Evolutionary conservation across 2,329 filamentous ascomycete species (phyloP).

Genomic region (Mycocentrospora acerina): DNA sequence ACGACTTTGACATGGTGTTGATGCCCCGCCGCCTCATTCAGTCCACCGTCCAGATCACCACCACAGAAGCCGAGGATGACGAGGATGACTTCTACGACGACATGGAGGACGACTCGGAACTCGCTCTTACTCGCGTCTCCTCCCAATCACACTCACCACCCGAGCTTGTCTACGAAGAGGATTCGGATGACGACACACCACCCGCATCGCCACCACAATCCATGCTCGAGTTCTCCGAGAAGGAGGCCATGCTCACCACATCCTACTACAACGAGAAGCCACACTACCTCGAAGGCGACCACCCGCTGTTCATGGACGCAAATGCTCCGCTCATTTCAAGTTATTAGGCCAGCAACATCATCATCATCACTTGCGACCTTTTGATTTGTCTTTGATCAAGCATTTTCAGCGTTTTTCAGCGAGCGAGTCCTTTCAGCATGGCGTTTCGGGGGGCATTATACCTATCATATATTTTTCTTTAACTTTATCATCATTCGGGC

Average conservation of each 20-base stretch:
- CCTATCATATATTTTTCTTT: conserved; percentile 24
- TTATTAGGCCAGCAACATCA: conserved; percentile 36
- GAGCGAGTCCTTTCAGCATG: conserved; percentile 39
- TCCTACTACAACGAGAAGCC: conserved; percentile 46
- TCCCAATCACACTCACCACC: conserved; percentile 50
- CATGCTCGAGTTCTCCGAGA: conserved; percentile 49
- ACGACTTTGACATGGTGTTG: conserved; percentile 50
- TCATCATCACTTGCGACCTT: conserved; percentile 31
- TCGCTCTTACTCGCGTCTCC: conserved; percentile 49
- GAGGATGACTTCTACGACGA: conserved; percentile 51
- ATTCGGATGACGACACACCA: conserved; percentile 52
- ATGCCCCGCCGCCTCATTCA: conserved; percentile 44
- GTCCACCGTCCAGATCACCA: conserved; percentile 47
- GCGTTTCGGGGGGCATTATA: conserved; percentile 33
- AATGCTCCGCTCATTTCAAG: conserved; percentile 43
- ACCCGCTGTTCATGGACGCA: conserved; percentile 45
- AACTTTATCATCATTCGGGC: conserved; percentile 9
- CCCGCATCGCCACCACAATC: conserved; percentile 50
- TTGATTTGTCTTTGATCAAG: conserved; percentile 37
- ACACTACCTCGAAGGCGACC: conserved; percentile 41
- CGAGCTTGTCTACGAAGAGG: conserved; percentile 52
- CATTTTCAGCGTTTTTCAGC: conserved; percentile 29
- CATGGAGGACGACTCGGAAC: conserved; percentile 49
- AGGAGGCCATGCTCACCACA: conserved; percentile 51
- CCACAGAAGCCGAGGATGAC: conserved; percentile 45